Percentiles rank a stretch among this genome's conserved stretches.
Evolutionary conservation across 1,139 yeast species (phyloP).

Genomic region (Yarrowia galli): DNA sequence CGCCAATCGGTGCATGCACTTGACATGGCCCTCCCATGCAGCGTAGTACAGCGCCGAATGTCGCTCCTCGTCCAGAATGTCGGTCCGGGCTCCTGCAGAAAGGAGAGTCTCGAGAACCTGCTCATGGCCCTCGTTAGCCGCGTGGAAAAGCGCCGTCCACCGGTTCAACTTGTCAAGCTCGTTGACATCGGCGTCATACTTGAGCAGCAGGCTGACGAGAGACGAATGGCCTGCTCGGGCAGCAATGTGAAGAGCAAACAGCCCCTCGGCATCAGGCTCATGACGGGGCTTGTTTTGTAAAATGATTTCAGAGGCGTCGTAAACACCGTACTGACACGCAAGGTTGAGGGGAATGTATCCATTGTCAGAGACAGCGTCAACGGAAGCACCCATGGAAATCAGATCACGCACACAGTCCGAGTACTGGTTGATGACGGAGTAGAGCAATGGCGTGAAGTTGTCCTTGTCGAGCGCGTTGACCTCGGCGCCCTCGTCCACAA

Average conservation of each 20-base stretch:
- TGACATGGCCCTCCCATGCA: slow-evolving; percentile 90
- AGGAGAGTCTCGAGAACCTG: slow-evolving; percentile 74
- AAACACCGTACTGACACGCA: slow-evolving; percentile 88
- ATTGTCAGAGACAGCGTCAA: slow-evolving; percentile 53
- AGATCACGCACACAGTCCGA: slow-evolving; percentile 62
- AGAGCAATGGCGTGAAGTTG: slow-evolving; percentile 69
- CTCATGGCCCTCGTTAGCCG: slow-evolving; percentile 85
- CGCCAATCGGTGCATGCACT: slow-evolving; percentile 72
- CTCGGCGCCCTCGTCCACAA: slow-evolving; percentile 51
- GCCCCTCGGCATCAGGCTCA: slow-evolving; percentile 62
- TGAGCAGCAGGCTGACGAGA: slow-evolving; percentile 69
- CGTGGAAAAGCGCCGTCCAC: slow-evolving; percentile 94
- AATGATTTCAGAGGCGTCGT: slow-evolving; percentile 70
- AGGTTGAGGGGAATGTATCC: slow-evolving; percentile 82
- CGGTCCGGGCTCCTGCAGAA: slow-evolving; percentile 73
- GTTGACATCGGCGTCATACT: slow-evolving; percentile 80
- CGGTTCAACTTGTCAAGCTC: slow-evolving; percentile 82
- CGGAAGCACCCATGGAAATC: slow-evolving; percentile 52
- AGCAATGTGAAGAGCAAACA: slow-evolving; percentile 85
- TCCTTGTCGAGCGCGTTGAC: slow-evolving; percentile 54
- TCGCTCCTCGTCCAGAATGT: slow-evolving; percentile 82
- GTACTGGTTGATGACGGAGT: slow-evolving; percentile 77
- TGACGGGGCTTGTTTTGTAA: slow-evolving; percentile 45
- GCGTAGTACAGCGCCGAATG: slow-evolving; percentile 86
- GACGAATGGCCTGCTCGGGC: slow-evolving; percentile 82